Evolutionary conservation across 768 basidiomycete genomes (phyloP).

Genomic region (Pleurotus ostreatus): DNA sequence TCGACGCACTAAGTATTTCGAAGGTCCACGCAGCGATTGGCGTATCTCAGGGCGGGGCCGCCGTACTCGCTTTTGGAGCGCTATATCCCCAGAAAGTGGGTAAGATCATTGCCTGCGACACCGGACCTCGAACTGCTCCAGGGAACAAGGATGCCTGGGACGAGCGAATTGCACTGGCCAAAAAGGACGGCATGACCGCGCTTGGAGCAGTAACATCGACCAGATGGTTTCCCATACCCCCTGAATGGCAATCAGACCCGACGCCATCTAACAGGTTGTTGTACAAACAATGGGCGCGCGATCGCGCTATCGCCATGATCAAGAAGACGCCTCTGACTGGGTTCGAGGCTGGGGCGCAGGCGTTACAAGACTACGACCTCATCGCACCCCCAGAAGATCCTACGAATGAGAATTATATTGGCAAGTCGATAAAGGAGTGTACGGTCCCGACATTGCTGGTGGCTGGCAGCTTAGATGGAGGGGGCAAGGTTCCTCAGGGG

Average conservation of each 20-base stretch:
- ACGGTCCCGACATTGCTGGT: conserved; percentile 36
- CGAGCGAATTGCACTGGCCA: conserved; percentile 34
- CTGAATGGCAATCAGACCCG: conserved; percentile 11
- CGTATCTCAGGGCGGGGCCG: conserved; percentile 51
- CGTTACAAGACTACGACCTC: conserved; percentile 42
- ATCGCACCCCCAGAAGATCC: conserved; percentile 8
- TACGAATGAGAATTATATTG: conserved; percentile 10
- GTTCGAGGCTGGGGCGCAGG: conserved; percentile 42
- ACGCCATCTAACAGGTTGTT: conserved; percentile 7
- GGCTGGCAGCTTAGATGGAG: conserved; percentile 45
- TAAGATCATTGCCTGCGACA: conserved; percentile 47
- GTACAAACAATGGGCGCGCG: conserved; percentile 1
- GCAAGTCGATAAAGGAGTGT: conserved; percentile 21
- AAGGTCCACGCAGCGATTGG: conserved; percentile 43
- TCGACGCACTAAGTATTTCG: conserved; percentile 29
- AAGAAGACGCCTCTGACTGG: conserved; percentile 34
- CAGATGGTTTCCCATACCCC: conserved; percentile 41
- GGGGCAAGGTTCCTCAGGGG: conserved; percentile 38
- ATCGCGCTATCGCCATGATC: conserved; percentile 34
- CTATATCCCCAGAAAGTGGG: conserved; percentile 30
- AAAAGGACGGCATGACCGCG: conserved; percentile 33
- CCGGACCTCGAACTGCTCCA: conserved; percentile 35
- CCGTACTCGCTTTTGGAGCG: conserved; percentile 41
- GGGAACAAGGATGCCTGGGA: conserved; percentile 50
- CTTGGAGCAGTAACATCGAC: conserved; percentile 39